phyloP scores from a whole-genome alignment of 2,329 filamentous ascomycete genomes.

The Colletotrichum coccodes region DNA sequence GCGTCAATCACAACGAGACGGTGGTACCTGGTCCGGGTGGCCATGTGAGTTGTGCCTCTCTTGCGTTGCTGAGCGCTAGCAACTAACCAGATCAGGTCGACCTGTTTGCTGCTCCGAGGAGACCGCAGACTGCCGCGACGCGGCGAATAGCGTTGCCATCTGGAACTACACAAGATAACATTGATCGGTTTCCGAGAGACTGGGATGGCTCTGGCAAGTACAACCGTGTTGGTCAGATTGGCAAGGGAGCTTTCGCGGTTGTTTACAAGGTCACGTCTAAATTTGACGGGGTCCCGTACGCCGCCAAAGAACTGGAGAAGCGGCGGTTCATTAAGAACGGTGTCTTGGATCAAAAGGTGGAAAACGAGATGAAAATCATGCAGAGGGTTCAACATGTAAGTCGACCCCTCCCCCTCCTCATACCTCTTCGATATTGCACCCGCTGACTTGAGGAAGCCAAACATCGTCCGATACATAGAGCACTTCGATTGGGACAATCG shows the following conservation, averaged over 20 bases:
- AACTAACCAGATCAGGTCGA: slow-evolving; percentile 37
- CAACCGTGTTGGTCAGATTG: slow-evolving; percentile 83
- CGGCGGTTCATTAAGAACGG: slow-evolving; percentile 93
- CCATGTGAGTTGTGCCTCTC: slow-evolving; percentile 48
- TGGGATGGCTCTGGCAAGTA: slow-evolving; percentile 90
- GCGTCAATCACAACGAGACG: slow-evolving; percentile 52
- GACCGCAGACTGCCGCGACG: slow-evolving; percentile 21
- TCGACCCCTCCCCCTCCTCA: slow-evolving; percentile 17
- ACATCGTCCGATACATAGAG: slow-evolving; percentile 93
- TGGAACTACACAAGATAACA: slow-evolving; percentile 43
- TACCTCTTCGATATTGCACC: not conserved
- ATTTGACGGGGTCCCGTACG: slow-evolving; percentile 83
- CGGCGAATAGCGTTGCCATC: slow-evolving; percentile 33
- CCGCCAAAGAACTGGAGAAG: slow-evolving; percentile 96
- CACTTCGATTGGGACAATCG: slow-evolving; percentile 84
- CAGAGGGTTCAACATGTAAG: slow-evolving; percentile 82
- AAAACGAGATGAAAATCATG: slow-evolving; percentile 99
- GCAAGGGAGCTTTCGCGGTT: slow-evolving; percentile 93
- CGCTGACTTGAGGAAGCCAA: slow-evolving; percentile 61
- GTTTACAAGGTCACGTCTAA: slow-evolving; percentile 92
- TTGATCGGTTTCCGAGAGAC: slow-evolving; percentile 61
- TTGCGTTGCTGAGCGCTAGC: not conserved
- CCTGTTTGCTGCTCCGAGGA: slow-evolving; percentile 38
- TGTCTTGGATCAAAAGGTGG: slow-evolving; percentile 87
- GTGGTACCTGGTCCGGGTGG: slow-evolving; percentile 59